Evolutionary conservation across 257 asterid genomes (phyloP), one percentile per base, ranked within the genome.

Genomic region (Lavandula angustifolia): DNA sequence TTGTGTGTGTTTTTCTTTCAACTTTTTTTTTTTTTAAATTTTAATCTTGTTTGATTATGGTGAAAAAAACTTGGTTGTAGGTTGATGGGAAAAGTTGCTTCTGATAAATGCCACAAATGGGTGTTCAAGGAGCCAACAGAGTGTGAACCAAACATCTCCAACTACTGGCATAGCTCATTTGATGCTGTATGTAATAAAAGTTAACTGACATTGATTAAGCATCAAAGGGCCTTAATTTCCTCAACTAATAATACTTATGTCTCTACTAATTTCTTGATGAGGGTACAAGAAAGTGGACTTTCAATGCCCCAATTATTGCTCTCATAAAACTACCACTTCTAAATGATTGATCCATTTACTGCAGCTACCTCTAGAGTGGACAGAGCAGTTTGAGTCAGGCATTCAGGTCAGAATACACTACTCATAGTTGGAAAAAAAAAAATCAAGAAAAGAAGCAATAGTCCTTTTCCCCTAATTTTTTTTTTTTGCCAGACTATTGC

Each of bases 61-160:
- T 50, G 64, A 58, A 70, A 22, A 62, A 79, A 79, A 43, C 54
- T 59, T 84, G 70, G 49, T 77, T 90, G 89, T 95, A 94, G 99
- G 81, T 86, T 94, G 91, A 90, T 94, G 98, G 99, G 99, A 68
- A 94, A 94, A 84, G 99, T 94, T 77, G 99, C 99, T 59, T 94
- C 99, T 68, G 99, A 94, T 94, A 94, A 94, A 85, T 94, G 99
- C 76, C 99, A 94, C 84, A 94, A 94, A 87, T 94, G 99, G 99
- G 97, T 90, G 12, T 94, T 94, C 89, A 94, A 94, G 68, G 99
- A 90, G 81, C 97, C 97, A 60, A 83, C 98, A 22, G 96, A 94
- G 58, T 84, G 87, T 78, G 99, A 94, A 71, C 89, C 98, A 54
- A 90, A 90, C 73, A 88, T 88, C 72, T 90, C 97, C 67, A 90